phyloP scores from a whole-genome alignment of 2,329 filamentous ascomycete genomes.

The Grosmannia serpens region DNA sequence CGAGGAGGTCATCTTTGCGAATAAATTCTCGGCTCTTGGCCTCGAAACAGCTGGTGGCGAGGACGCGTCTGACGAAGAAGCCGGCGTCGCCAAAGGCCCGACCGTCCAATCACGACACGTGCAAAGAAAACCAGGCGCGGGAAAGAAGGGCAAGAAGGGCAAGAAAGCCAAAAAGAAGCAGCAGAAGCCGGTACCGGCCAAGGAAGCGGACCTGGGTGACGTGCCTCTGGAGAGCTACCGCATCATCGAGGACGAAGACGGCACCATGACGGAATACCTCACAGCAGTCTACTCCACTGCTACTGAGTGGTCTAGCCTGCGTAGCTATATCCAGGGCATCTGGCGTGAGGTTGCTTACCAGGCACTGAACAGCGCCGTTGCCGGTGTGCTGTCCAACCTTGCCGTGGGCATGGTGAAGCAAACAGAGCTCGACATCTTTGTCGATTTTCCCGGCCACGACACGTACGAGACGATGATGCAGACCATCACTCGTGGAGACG shows the following conservation, averaged over 20 bases:
- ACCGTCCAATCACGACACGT: neutral
- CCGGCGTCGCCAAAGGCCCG: too few relatives aligned
- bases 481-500: conserved; percentile 3
- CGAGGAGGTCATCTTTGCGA: conserved; percentile 18
- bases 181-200: conserved; percentile 5
- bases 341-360: conserved; percentile 34
- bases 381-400: conserved; percentile 28
- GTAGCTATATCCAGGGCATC: conserved; percentile 25
- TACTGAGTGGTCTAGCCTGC: conserved; percentile 25
- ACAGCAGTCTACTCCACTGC: conserved; percentile 25
- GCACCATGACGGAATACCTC: conserved; percentile 27
- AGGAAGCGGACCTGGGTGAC: conserved; percentile 19
- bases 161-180: conserved; percentile 16
- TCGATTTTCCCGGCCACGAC: conserved; percentile 33
- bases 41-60: conserved; percentile 11
- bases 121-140: neutral
- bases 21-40: conserved; percentile 17
- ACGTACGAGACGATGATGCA: conserved; percentile 29
- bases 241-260: conserved; percentile 17
- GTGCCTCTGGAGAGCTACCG: conserved; percentile 27
- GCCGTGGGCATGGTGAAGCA: conserved; percentile 29
- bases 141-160: conserved; percentile 8
- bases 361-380: conserved; percentile 32
- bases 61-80: conserved; percentile 1
- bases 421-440: conserved; percentile 25